Percentiles rank a stretch among this genome's conserved stretches.
Conservation (phyloP, 768 basidiomycete genomes). For the Asterophora lycoperdoides region DNA sequence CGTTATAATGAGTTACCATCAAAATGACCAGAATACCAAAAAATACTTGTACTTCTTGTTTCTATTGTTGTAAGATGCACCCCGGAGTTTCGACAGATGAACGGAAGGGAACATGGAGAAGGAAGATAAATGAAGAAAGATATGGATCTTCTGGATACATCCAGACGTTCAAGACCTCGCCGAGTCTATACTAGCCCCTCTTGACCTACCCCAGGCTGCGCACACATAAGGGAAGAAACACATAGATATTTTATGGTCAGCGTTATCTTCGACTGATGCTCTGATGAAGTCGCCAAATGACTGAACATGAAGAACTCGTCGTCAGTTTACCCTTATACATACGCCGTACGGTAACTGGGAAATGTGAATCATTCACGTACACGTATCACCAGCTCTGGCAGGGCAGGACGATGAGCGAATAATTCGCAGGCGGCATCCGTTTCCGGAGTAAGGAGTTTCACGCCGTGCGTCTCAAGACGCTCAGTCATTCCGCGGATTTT, state of each 20-base stretch:
- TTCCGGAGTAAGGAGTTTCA: constrained; percentile 4
- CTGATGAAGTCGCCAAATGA: neutral
- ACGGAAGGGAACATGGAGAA: neutral
- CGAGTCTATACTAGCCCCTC: constrained; percentile 3
- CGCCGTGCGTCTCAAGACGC: constrained; percentile 1
- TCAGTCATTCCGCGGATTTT: neutral
- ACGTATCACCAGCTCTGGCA: neutral
- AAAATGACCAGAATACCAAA: too few species aligned
- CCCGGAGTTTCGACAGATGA: neutral
- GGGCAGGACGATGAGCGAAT: neutral
- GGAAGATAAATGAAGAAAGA: neutral
- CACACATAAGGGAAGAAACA: neutral
- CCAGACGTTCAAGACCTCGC: constrained; percentile 3
- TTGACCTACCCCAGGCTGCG: constrained; percentile 1
- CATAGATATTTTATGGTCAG: neutral
- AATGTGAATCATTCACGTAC: neutral
- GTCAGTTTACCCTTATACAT: too few species aligned
- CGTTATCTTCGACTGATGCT: neutral
- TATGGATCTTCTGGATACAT: neutral
- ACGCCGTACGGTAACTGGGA: too few species aligned
- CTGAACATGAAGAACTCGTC: neutral
- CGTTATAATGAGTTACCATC: too few species aligned
- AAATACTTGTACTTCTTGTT: neutral
- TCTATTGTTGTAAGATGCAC: too few species aligned
- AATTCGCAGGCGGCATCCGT: neutral